Conservation (phyloP, 305 asterid species). For the Salvia sclarea region DNA sequence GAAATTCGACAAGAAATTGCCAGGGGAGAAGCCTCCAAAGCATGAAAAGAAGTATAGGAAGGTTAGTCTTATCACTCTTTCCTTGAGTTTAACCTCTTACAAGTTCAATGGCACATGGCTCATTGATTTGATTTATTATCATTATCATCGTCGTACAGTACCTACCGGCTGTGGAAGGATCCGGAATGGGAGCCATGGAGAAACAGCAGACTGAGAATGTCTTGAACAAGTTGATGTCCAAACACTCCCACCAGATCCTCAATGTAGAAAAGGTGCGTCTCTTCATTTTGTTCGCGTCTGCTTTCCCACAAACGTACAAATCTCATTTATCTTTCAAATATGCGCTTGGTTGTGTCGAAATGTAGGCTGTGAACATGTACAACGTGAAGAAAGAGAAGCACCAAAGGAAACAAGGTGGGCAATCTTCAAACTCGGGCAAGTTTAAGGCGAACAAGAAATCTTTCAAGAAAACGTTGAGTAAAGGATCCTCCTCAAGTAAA, state of each 20-base stretch:
- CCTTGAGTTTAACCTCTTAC: neutral
- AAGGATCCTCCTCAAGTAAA: constrained; percentile 46
- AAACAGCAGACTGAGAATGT: constrained; percentile 85
- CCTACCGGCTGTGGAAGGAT: constrained; percentile 87
- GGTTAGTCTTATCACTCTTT: constrained; percentile 44
- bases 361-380: constrained; percentile 92
- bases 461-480: constrained; percentile 60
- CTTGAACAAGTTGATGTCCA: constrained; percentile 70
- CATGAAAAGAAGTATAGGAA: constrained; percentile 92
- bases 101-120: neutral
- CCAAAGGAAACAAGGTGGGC: constrained; percentile 53
- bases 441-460: constrained; percentile 61
- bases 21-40: constrained; percentile 83
- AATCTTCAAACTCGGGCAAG: constrained; percentile 50
- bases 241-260: constrained; percentile 85
- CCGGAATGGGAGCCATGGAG: constrained; percentile 88
- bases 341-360: constrained; percentile 21
- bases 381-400: constrained; percentile 77
- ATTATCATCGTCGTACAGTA: constrained; percentile 51
- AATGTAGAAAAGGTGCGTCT: constrained; percentile 77
- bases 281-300: neutral
- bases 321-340: neutral
- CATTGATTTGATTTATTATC: neutral
- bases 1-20: constrained; percentile 92
- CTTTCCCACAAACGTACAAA: neutral